Conservation (phyloP, 2,329 filamentous ascomycete genomes). For the Plenodomus tracheiphilus region DNA sequence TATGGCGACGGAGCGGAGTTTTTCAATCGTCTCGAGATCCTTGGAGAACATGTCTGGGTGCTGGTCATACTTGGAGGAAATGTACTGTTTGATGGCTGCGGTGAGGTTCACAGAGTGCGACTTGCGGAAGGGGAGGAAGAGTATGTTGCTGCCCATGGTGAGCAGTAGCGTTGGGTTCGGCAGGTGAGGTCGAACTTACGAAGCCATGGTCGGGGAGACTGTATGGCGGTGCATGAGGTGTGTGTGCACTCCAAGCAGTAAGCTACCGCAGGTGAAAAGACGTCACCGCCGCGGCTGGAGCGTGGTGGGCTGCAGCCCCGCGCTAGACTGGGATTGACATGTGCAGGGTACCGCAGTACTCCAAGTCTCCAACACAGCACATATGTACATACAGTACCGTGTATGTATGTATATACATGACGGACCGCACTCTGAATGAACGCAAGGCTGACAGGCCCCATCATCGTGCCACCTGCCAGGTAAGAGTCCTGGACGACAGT, state of each 20-base stretch:
- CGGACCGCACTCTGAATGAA: background rate
- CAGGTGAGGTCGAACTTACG: constrained; percentile 18
- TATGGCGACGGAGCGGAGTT: constrained; percentile 80
- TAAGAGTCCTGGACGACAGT: too few species aligned
- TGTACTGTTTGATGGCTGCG: constrained; percentile 87
- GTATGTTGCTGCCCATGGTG: constrained; percentile 57
- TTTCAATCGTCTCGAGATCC: constrained; percentile 85
- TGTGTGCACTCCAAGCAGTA: constrained; percentile 13
- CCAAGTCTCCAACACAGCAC: too few species aligned
- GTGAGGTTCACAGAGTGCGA: constrained; percentile 79
- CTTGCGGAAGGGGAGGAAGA: constrained; percentile 85
- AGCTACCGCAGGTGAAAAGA: too few species aligned
- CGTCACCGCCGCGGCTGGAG: constrained; percentile 27
- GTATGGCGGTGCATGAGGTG: constrained; percentile 10
- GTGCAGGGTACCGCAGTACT: constrained; percentile 10
- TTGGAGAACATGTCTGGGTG: constrained; percentile 95
- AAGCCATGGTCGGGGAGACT: constrained; percentile 24
- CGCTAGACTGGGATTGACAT: constrained; percentile 7
- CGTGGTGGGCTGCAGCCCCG: constrained; percentile 8
- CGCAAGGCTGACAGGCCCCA: too few species aligned
- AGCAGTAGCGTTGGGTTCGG: background rate
- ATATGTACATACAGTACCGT: background rate
- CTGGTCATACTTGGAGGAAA: constrained; percentile 97
- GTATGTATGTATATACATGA: background rate
- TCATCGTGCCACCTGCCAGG: too few species aligned